A percentile compares a stretch with the other conserved stretches of the same genome.
These are phyloP conservation scores for Blastobotrys elegans DNA, from an alignment of 1,139 yeast genomes.

Conservation along the genomic window DNA sequence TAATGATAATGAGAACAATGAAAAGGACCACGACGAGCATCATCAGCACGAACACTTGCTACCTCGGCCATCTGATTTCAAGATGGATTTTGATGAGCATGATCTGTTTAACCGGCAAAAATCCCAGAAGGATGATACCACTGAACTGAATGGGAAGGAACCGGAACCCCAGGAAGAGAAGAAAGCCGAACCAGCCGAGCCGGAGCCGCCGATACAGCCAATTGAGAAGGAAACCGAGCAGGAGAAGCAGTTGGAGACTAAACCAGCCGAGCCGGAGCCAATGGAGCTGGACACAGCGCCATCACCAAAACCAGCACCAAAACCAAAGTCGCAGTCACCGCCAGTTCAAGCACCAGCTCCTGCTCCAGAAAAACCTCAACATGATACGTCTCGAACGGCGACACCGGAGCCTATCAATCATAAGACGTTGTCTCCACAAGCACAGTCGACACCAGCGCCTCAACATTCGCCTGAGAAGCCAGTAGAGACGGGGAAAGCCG, in stretches of 20 bases:
- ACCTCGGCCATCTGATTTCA: background rate
- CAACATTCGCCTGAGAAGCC: background rate
- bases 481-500: background rate
- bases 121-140: too few relatives aligned
- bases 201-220: background rate
- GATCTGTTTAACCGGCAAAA: too few relatives aligned
- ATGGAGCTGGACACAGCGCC: background rate
- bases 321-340: background rate
- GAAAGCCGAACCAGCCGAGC: too few relatives aligned
- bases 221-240: background rate
- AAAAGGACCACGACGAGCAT: too few relatives aligned
- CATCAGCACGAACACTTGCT: background rate
- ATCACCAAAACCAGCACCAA: background rate
- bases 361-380: background rate
- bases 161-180: background rate
- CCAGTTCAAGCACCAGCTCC: background rate
- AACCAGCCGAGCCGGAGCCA: background rate
- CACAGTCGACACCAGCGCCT: background rate
- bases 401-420: background rate
- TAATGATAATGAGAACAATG: too few relatives aligned
- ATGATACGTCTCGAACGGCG: background rate
- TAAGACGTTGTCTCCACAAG: background rate
- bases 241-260: background rate
- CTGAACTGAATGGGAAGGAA: too few relatives aligned
- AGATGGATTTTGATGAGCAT: background rate